Conservation (phyloP, 345 rosid species). For the Brassica cretica region DNA sequence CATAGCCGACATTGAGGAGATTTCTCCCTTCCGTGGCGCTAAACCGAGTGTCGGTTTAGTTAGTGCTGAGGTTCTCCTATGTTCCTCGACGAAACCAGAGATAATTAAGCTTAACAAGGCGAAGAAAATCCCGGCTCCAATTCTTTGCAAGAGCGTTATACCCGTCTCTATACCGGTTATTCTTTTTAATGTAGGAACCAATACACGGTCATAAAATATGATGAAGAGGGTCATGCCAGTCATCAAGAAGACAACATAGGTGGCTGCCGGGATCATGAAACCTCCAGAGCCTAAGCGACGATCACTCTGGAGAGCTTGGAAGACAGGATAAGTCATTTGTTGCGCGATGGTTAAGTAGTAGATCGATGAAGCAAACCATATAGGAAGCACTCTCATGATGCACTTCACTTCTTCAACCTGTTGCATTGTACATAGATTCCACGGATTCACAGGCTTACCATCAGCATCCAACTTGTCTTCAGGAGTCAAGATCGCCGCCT, state of each 20-base stretch:
- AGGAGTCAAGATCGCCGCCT: constrained; percentile 50
- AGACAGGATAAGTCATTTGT: constrained; percentile 57
- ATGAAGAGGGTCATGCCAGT: constrained; percentile 51
- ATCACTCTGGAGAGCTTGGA: constrained; percentile 65
- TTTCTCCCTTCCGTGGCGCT: constrained; percentile 46
- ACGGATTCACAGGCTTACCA: constrained; percentile 55
- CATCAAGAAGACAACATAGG: constrained; percentile 59
- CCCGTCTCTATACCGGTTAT: constrained; percentile 51
- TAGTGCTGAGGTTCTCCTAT: constrained; percentile 45
- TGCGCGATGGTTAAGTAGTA: constrained; percentile 47
- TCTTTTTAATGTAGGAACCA: constrained; percentile 46
- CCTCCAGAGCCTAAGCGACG: constrained; percentile 45
- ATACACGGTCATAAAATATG: constrained; percentile 50
- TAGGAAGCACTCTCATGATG: constrained; percentile 54
- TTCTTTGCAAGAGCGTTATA: constrained; percentile 47
- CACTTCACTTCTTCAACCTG: constrained; percentile 80
- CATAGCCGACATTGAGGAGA: constrained; percentile 57
- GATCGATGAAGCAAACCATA: constrained; percentile 54
- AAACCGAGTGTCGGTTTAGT: constrained; percentile 51
- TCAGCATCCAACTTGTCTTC: constrained; percentile 46
- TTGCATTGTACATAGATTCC: constrained; percentile 65
- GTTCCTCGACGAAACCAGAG: constrained; percentile 48
- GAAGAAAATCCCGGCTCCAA: constrained; percentile 50
- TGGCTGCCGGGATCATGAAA: constrained; percentile 60
- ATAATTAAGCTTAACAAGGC: constrained; percentile 41